These are phyloP conservation scores for Haplographium delicatum DNA, from an alignment of 495 filamentous ascomycete species.

Conservation along the genomic window DNA sequence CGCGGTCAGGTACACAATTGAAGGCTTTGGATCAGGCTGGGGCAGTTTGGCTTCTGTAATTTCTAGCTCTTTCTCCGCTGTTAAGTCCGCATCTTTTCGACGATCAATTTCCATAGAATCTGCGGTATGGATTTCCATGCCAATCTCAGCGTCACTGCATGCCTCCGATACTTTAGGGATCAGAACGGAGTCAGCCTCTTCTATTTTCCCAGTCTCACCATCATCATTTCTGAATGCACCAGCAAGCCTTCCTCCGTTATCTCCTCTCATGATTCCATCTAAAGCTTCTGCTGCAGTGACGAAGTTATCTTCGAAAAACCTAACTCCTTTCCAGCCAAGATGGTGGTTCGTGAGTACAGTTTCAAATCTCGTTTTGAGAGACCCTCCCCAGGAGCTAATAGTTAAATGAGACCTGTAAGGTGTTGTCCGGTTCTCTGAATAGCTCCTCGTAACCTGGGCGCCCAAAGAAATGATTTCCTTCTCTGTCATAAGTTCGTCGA, in stretches of 20 bases:
- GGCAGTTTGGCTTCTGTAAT: not conserved
- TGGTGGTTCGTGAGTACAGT: slow-evolving; percentile 61
- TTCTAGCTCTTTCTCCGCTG: not conserved
- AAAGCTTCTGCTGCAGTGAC: slow-evolving; percentile 55
- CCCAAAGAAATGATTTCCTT: slow-evolving; percentile 77
- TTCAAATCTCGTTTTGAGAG: slow-evolving; percentile 74
- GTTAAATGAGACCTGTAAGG: slow-evolving; percentile 61
- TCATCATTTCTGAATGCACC: slow-evolving; percentile 9
- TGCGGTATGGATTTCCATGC: not conserved
- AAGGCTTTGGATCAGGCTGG: not conserved
- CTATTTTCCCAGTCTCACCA: not conserved
- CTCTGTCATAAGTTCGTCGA: slow-evolving; percentile 80
- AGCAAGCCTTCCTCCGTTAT: slow-evolving; percentile 16
- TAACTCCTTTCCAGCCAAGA: slow-evolving; percentile 71
- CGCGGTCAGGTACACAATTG: slow-evolving; percentile 77
- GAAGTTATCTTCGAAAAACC: slow-evolving; percentile 67
- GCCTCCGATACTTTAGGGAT: not conserved
- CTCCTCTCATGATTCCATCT: slow-evolving; percentile 27
- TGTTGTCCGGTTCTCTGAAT: slow-evolving; percentile 76
- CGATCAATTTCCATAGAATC: not conserved
- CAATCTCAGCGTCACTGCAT: not conserved
- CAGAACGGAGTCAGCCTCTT: not conserved
- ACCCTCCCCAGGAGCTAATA: slow-evolving; percentile 70
- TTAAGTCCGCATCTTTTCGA: not conserved
- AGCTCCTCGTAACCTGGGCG: slow-evolving; percentile 76